These are phyloP conservation scores for Cokeromyces recurvatus DNA, from an alignment of 371 early-diverging fungal species.

Conservation along the genomic window DNA sequence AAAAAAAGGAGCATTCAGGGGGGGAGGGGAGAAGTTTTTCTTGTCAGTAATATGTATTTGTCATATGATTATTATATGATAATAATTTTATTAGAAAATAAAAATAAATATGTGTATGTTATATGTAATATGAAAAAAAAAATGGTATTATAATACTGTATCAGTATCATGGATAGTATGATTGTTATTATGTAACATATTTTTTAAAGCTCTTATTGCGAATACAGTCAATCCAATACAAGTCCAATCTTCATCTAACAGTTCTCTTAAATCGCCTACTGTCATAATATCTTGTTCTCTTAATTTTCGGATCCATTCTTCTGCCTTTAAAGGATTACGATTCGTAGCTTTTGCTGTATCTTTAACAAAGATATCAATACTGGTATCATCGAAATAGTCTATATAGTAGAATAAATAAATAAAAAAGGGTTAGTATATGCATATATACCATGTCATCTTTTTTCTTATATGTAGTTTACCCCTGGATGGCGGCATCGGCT, in stretches of 20 bases:
- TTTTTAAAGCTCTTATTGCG: conserved; percentile 75
- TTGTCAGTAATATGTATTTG: too few relatives aligned
- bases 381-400: conserved; percentile 50
- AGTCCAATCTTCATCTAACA: conserved; percentile 71
- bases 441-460: too few relatives aligned
- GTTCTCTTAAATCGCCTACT: conserved; percentile 65
- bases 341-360: conserved; percentile 61
- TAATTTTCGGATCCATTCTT: conserved; percentile 61
- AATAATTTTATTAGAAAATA: background rate
- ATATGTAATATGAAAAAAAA: too few relatives aligned
- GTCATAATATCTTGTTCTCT: conserved; percentile 73
- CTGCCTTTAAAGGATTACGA: conserved; percentile 57
- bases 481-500: too few relatives aligned
- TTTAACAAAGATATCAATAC: conserved; percentile 60
- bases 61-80: too few relatives aligned
- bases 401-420: background rate
- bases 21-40: too few relatives aligned
- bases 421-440: too few relatives aligned
- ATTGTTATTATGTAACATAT: conserved; percentile 33
- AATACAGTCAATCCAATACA: conserved; percentile 75
- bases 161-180: too few relatives aligned
- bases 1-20: too few relatives aligned
- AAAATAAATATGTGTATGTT: too few relatives aligned
- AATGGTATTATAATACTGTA: too few relatives aligned
- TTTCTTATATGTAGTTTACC: background rate